Base-by-base conservation (phyloP, 495 filamentous ascomycete genomes). In the Penicillium longicatenatum region DNA sequence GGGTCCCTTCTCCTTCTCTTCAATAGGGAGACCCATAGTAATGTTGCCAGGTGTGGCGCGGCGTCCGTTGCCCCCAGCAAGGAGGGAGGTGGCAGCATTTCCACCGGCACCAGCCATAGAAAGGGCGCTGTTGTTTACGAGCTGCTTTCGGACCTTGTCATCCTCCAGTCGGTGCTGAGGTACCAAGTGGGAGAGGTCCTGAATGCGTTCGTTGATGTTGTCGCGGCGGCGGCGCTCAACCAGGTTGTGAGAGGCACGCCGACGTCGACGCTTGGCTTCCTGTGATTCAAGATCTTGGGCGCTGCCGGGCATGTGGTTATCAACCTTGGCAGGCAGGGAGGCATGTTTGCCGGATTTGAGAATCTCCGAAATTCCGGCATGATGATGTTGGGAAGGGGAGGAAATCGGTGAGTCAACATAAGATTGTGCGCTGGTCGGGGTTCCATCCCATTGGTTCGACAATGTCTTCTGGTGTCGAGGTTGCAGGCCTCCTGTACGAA, bases 181-280 rank as follows among this genome's bases (percentile, higher is more conserved):
- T 11, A 98, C 94, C 1, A 98, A 83, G 65, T 92, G 90, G 61
- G 91, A 94, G 5, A 98, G 82, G 63, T 98, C 94, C 62, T 98
- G 93, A 57, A 98, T 98, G 7, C 94, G 85, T 70, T 98, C 94
- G 65, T 98, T 98, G 79, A 98, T 98, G 62, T 98, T 97, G 73
- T 98, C 94, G 44, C 94, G 85, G 46, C 94, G 88, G 31, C 94
- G 87, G 50, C 94, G 90, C 71, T 98, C 94, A 10, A 98, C 94
- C 44, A 96, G 79, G 65, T 98, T 98, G 75, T 98, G 94, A 1
- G 93, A 97, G 64, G 97, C 94, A 17, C 94, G 85, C 47, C 94
- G 84, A 57, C 92, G 82, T 64, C 92, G 88, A 58, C 90, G 84
- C 81, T 98, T 97, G 63, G 91, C 90, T 76, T 98, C 94, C 67